Conservation (phyloP, 164 flowering plant genomes). For the Nymphaea colorata region DNA sequence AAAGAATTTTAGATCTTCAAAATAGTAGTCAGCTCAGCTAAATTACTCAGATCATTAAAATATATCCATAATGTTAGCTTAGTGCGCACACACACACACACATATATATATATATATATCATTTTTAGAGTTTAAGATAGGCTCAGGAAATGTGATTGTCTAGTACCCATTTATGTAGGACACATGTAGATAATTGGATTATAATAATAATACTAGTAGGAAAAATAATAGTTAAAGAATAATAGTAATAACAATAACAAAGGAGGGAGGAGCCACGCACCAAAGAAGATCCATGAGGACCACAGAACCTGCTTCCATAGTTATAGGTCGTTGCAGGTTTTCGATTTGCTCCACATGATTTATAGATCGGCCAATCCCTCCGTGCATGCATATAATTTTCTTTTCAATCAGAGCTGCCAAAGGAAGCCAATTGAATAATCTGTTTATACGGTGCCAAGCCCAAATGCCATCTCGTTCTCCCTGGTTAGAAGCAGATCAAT, state of each 20-base stretch:
- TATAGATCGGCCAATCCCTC: slow-evolving; percentile 99
- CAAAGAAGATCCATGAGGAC: slow-evolving; percentile 97
- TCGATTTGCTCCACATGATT: slow-evolving; percentile 97
- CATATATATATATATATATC: too few species aligned
- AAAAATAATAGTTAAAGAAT: too few species aligned
- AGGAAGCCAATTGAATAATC: slow-evolving; percentile 97
- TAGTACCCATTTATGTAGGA: too few species aligned
- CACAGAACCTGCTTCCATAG: slow-evolving; percentile 99
- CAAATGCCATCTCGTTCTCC: slow-evolving; percentile 99
- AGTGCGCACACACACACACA: background rate
- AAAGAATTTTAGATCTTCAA: background rate
- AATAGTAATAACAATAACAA: too few species aligned
- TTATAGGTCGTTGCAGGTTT: slow-evolving; percentile 88
- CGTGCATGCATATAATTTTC: slow-evolving; percentile 99
- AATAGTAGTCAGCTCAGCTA: too few species aligned
- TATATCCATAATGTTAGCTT: too few species aligned
- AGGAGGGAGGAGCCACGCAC: slow-evolving; percentile 27
- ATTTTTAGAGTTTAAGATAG: too few species aligned
- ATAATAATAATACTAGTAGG: too few species aligned
- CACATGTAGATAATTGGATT: too few species aligned
- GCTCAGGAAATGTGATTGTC: too few species aligned
- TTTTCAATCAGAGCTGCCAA: slow-evolving; percentile 95
- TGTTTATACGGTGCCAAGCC: slow-evolving; percentile 96
- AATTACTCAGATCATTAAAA: too few species aligned
- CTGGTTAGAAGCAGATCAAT: slow-evolving; percentile 25